Percentiles rank a stretch among this genome's conserved stretches.
These are phyloP conservation scores for Chytriomyces confervae DNA, from an alignment of 192 early-diverging fungal species.

Conservation along the genomic window DNA sequence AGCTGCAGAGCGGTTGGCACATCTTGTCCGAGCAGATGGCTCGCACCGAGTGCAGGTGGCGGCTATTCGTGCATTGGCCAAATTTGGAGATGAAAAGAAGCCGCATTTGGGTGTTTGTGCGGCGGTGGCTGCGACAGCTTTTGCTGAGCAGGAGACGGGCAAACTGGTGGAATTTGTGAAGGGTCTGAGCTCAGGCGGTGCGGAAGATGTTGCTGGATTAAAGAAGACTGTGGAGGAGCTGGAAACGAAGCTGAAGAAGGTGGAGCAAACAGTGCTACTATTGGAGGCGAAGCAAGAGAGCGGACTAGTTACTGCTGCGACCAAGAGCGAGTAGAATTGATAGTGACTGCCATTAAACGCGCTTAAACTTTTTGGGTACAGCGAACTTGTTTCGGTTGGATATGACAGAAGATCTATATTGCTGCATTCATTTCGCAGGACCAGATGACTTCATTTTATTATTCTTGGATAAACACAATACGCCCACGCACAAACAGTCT, in stretches of 20 bases:
- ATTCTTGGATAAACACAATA: no score
- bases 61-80: slow-evolving; percentile 15
- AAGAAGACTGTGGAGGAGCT: slow-evolving; percentile 43
- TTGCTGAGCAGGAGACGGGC: slow-evolving; percentile 34
- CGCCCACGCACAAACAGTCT: no score
- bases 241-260: slow-evolving; percentile 39
- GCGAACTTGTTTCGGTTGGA: no score
- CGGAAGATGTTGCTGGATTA: slow-evolving; percentile 12
- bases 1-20: slow-evolving; percentile 29
- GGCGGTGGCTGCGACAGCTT: not conserved
- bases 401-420: no score
- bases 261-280: slow-evolving; percentile 35
- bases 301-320: no score
- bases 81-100: slow-evolving; percentile 19
- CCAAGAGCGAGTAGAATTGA: no score
- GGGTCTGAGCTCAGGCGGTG: slow-evolving; percentile 3
- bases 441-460: no score
- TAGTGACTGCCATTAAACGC: no score
- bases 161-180: slow-evolving; percentile 20
- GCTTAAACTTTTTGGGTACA: no score
- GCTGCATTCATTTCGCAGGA: no score
- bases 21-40: slow-evolving; percentile 18
- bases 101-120: slow-evolving; percentile 2
- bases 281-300: slow-evolving; percentile 36
- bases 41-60: slow-evolving; percentile 17